Base-by-base conservation (phyloP, 331 rosid species). In the Prunus yedoensis region DNA sequence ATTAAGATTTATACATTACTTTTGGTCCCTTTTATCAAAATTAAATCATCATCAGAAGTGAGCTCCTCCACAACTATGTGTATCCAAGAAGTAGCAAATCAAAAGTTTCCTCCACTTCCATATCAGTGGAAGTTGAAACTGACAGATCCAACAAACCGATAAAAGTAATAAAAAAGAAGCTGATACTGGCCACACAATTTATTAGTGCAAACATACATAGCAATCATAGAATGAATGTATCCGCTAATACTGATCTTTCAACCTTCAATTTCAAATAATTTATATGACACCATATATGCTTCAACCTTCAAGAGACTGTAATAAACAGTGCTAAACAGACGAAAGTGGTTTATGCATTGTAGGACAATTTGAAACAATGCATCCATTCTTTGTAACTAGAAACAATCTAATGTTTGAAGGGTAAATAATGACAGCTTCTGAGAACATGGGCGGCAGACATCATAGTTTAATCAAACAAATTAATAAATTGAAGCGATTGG, bases 51-150 rank as follows among this genome's bases (percentile, higher is more conserved):
- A 84, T 90, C 96, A 76, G 93, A 53, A 81, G 89, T 75, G 49
- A 92, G 90, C 87, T 92, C 97, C 89, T 90, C 99, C 50, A 89
- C 97, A 82, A 92, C 99, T 86, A 17, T 86, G 93, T 13, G 99
- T 95, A 63, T 86, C 97, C 97, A 81, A 90, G 93, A 89, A 94
- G 72, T 13, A 97, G 87, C 57, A 96, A 72, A 58, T 90, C 97
- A 80, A 92, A 95, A 20, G 97, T 91, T 87, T 95, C 99, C 79
- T 90, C 99, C 52, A 95, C 97, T 81, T 95, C 97, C 96, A 89
- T 95, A 77, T 92, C 99, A 85, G 96, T 97, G 82, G 92, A 94
- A 71, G 97, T 94, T 38, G 97, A 94, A 78, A 92, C 92, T 97
- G 89, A 81, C 47, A 70, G 45, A 21, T 72, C 27, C 75, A 82